A percentile compares a stretch with the other conserved stretches of the same genome.
phyloP scores from a whole-genome alignment of 2,329 filamentous ascomycete species.

The Dactylellina sp. region DNA sequence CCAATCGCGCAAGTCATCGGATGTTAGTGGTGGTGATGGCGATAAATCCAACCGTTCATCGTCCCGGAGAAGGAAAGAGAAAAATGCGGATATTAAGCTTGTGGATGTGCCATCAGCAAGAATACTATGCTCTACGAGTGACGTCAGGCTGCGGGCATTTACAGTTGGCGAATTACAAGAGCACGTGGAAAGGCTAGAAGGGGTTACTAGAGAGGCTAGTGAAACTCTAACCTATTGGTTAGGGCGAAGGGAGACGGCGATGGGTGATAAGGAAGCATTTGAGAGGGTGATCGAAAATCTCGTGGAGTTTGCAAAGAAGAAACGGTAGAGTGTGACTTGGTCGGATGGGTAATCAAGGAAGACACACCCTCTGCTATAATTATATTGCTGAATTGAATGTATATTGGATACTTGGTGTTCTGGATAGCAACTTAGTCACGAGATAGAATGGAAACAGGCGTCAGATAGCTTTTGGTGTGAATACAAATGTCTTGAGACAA shows the following conservation, averaged over 20 bases:
- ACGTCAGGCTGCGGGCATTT: constrained; percentile 58
- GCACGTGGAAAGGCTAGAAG: constrained; percentile 59
- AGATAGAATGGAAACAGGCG: not conserved
- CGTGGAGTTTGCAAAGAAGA: constrained; percentile 60
- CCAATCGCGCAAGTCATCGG: constrained; percentile 58
- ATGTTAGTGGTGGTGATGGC: constrained; percentile 36
- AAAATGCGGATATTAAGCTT: constrained; percentile 54
- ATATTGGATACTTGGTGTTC: too few relatives aligned
- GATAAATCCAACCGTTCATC: constrained; percentile 62
- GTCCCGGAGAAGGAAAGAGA: constrained; percentile 63
- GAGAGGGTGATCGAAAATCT: constrained; percentile 61
- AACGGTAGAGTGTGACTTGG: constrained; percentile 11
- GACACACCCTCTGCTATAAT: too few relatives aligned
- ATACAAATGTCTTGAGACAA: too few relatives aligned
- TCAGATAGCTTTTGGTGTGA: too few relatives aligned
- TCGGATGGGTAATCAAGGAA: not conserved
- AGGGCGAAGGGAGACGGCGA: constrained; percentile 58
- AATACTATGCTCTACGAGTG: constrained; percentile 60
- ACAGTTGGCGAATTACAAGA: constrained; percentile 58
- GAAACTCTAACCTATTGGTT: constrained; percentile 61
- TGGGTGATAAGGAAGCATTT: constrained; percentile 61
- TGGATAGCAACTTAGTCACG: not conserved
- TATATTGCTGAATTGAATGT: too few relatives aligned
- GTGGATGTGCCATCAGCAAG: constrained; percentile 60
- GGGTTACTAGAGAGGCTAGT: constrained; percentile 59